Evolutionary conservation across 805 yeast genomes (phyloP).

Genomic region (Candida sanyiensis): DNA sequence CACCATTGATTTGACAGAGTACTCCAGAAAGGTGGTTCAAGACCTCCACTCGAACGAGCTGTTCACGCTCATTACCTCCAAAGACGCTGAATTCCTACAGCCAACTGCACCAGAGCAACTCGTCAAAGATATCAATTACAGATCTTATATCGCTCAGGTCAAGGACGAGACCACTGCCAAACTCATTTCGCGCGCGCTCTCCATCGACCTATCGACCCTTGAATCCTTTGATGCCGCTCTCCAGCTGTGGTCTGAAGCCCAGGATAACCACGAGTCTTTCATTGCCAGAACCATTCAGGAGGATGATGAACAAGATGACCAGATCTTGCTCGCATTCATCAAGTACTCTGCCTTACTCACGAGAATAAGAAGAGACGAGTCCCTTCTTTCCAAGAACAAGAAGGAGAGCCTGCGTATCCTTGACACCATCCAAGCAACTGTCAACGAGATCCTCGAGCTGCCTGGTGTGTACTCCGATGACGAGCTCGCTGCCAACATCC

Average conservation of each 20-base stretch:
- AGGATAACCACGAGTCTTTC: constrained; percentile 52
- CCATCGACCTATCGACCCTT: constrained; percentile 28
- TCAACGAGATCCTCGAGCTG: constrained; percentile 61
- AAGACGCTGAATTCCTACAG: constrained; percentile 24
- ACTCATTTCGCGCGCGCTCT: constrained; percentile 39
- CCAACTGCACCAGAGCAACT: constrained; percentile 28
- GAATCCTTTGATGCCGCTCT: constrained; percentile 53
- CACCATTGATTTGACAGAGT: constrained; percentile 43
- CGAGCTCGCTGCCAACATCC: constrained; percentile 50
- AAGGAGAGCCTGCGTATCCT: constrained; percentile 33
- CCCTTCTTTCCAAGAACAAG: constrained; percentile 23
- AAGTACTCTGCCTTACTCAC: constrained; percentile 61
- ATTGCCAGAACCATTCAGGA: constrained; percentile 46
- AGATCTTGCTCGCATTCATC: constrained; percentile 70
- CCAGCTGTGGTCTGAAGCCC: constrained; percentile 63
- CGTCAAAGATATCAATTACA: constrained; percentile 47
- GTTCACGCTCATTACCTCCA: constrained; percentile 33
- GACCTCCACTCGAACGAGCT: constrained; percentile 27
- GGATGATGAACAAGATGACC: constrained; percentile 58
- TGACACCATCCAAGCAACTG: constrained; percentile 42
- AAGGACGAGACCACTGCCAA: constrained; percentile 69
- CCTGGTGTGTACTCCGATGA: constrained; percentile 93
- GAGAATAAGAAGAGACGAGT: constrained; percentile 65
- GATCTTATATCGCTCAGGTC: constrained; percentile 57
- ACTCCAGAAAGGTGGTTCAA: constrained; percentile 40